Evolutionary conservation across 345 rosid species (phyloP), one percentile per base, ranked within the genome.

Genomic region (Gossypioides kirkii): DNA sequence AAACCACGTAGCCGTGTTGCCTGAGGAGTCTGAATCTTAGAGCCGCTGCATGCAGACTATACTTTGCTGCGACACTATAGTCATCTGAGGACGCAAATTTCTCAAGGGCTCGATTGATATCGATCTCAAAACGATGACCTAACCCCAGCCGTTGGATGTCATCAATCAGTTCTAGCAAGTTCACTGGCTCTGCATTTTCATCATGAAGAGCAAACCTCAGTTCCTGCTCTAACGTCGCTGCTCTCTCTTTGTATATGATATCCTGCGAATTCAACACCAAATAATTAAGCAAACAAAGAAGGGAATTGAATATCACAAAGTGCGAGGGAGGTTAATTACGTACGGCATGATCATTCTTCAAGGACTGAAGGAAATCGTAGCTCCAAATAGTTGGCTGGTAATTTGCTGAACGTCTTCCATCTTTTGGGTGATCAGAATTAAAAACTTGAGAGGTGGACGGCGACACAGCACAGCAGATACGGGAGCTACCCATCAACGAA

Each of bases 21-120:
- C 90, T 83, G 76, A 81, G 80, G 22, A 84, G 81, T 74, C 81
- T 72, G 74, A 83, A 87, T 74, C 62, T 43, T 17, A 85, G 87
- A 70, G 87, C 85, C 2, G 73, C 45, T 0, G 72, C 64, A 46
- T 80, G 77, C 26, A 87, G 78, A 14, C 72, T 66, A 46, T 46
- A 61, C 10, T 61, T 66, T 7, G 17, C 38, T 23, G 23, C 25
- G 23, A n/a, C 70, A 1, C 0, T 1, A 16, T 2, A 18, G 10
- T 8, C 64, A 12, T 64, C 74, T 6, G 3, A 46, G 6, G 42
- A 64, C 14, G 14, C 8, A 61, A 76, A 45, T 53, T 25, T 75
- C 8, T 69, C 23, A 58, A 87, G 77, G 52, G 73, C 79, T 13
- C 3, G 61, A 38, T 7, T 25, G 61, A 83, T 82, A 58, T 80